Percentiles rank a stretch among this genome's conserved stretches.
Evolutionary conservation across 495 filamentous ascomycete genomes (phyloP).

Genomic region (Penicillium manginii): DNA sequence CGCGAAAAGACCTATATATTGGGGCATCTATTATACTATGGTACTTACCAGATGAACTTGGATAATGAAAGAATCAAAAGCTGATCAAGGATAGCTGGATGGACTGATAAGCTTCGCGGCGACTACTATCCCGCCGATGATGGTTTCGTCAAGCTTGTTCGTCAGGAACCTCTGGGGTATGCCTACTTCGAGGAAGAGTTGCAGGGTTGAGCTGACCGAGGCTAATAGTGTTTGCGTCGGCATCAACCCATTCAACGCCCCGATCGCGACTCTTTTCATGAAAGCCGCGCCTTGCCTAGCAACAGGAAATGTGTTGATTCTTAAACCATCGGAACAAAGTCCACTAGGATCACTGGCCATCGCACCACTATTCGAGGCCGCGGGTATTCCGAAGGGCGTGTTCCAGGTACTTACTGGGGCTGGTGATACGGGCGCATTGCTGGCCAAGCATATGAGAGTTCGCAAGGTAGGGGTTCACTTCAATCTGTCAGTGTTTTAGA

Average conservation of each 20-base stretch:
- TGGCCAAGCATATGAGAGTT: constrained; percentile 13
- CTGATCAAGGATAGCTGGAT: constrained; percentile 15
- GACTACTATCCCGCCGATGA: constrained; percentile 20
- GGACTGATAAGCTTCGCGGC: constrained; percentile 22
- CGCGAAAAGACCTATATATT: constrained; percentile 3
- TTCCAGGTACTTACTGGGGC: constrained; percentile 84
- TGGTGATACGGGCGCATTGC: constrained; percentile 63
- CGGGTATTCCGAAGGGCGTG: constrained; percentile 84
- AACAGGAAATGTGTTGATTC: constrained; percentile 63
- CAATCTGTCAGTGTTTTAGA: neutral
- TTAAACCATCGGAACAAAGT: constrained; percentile 89
- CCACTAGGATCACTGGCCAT: constrained; percentile 86
- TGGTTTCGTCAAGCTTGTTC: constrained; percentile 31
- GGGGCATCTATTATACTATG: neutral
- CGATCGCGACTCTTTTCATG: constrained; percentile 11
- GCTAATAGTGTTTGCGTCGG: constrained; percentile 7
- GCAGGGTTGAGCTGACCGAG: neutral
- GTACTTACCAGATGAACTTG: neutral
- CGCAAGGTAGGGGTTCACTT: neutral
- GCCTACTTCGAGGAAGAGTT: neutral
- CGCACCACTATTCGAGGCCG: constrained; percentile 75
- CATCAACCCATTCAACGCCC: constrained; percentile 19
- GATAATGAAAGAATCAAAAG: neutral
- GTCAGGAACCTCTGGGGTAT: constrained; percentile 22
- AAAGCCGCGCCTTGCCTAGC: constrained; percentile 56